Evolutionary conservation across 179 eudicot genomes (phyloP), one percentile per base, ranked within the genome.

Genomic region (Silene vulgaris): DNA sequence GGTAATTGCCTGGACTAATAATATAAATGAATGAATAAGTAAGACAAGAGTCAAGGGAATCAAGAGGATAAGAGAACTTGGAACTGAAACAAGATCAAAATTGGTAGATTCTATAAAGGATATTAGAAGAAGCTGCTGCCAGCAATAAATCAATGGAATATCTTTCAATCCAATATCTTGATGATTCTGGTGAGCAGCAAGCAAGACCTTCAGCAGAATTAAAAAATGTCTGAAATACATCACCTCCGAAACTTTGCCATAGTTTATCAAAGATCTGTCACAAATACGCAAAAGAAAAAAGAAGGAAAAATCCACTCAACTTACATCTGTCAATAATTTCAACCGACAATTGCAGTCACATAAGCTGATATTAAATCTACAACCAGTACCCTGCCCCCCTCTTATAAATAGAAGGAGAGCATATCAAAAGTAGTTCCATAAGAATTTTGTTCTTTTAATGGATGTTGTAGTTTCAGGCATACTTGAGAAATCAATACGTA

Each of bases 1-100:
- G 73, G 98, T 92, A 69, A 94, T 89, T 48, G 97, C 96, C 88
- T 94, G 98, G 84, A 90, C 98, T 90, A 94, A 87, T 83, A 94
- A 86, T 79, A 92, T 80, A 78, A 89, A 94, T 69, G 98, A 94
- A 90, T 94, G 98, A 82, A 89, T 74, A 82, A 94, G 98, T 94
- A 82, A 17, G 78, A 69, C 56, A 59, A 64, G 78, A 78, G 97
- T 94, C 80, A 94, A 94, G 95, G 95, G 82, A 85, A 64, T 76
- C 80, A 80, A 79, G 14, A 45, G 73, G 62, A 13, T 29, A 35
- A 16, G 17, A 57, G 65, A 74, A 23, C 32, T 50, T 26, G 14
- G 74, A 3, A 45, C 19, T 23, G 26, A 19, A 40, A 68, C n/a
- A 12, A 66, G 50, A 37, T 50, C 30, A 45, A 71, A 69, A 50